Evolutionary conservation across 2,329 filamentous ascomycete species (phyloP).

Genomic region (Emergomyces orientalis): DNA sequence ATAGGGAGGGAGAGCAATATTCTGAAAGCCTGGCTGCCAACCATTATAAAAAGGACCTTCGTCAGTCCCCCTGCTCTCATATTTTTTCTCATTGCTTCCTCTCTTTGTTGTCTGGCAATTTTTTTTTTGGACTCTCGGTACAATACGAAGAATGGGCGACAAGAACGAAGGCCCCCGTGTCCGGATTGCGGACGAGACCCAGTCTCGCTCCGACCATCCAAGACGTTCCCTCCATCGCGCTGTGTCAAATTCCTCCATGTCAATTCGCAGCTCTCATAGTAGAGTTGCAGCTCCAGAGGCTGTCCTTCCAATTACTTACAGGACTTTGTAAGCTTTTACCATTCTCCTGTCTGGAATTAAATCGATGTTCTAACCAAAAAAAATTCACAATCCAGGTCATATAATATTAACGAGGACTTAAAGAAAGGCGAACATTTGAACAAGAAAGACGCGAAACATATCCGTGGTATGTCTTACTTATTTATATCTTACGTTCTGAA

Average conservation of each 20-base stretch:
- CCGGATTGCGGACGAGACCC: conserved; percentile 12
- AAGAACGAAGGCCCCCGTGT: conserved; percentile 11
- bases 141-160: conserved; percentile 7
- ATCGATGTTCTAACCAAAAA: conserved; percentile 1
- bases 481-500: background rate
- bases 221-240: conserved; percentile 10
- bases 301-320: conserved; percentile 15
- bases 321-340: conserved; percentile 11
- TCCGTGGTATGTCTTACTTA: background rate
- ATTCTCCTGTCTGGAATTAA: background rate
- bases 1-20: background rate
- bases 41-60: conserved; percentile 1
- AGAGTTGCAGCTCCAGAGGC: conserved; percentile 13
- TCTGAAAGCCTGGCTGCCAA: background rate
- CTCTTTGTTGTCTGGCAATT: background rate
- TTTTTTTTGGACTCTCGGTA: background rate
- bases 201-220: conserved; percentile 4
- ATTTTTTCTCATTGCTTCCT: background rate
- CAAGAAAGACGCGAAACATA: conserved; percentile 4
- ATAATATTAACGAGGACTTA: conserved; percentile 13
- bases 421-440: background rate
- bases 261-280: conserved; percentile 11
- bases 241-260: conserved; percentile 13
- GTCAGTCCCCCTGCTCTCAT: background rate
- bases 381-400: conserved; percentile 8